phyloP scores from a whole-genome alignment of 73 alveolate genomes.

The Stentor coeruleus region DNA sequence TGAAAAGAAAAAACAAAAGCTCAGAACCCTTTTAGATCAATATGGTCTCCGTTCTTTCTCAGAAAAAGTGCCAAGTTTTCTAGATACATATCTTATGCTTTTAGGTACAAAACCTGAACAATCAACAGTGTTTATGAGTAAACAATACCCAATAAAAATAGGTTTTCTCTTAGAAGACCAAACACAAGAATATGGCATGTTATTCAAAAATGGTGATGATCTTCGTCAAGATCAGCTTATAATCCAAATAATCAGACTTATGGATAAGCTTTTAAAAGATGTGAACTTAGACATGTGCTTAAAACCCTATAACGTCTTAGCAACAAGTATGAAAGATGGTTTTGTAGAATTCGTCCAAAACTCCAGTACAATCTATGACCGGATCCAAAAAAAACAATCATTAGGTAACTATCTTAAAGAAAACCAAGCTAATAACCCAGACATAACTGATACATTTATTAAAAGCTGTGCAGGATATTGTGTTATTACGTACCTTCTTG shows the following conservation, averaged over 20 bases:
- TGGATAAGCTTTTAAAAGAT: slow-evolving; percentile 89
- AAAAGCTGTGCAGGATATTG: slow-evolving; percentile 97
- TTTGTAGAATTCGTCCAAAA: slow-evolving; percentile 96
- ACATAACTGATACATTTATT: slow-evolving; percentile 81
- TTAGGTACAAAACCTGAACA: slow-evolving; percentile 54
- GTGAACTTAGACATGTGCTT: slow-evolving; percentile 86
- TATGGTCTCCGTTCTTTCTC: slow-evolving; percentile 3
- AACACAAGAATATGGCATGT: slow-evolving; percentile 42
- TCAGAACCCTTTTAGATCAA: slow-evolving; percentile 17
- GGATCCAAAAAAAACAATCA: slow-evolving; percentile 62
- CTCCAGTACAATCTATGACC: slow-evolving; percentile 81
- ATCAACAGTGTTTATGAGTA: slow-evolving; percentile 50
- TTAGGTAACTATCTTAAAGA: slow-evolving; percentile 27
- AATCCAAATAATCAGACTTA: slow-evolving; percentile 81
- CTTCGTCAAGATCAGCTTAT: slow-evolving; percentile 95
- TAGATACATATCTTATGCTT: slow-evolving; percentile 47
- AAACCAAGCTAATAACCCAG: slow-evolving; percentile 54
- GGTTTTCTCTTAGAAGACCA: slow-evolving; percentile 39
- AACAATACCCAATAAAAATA: slow-evolving; percentile 50
- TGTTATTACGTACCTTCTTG: slow-evolving; percentile 97
- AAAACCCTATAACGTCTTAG: slow-evolving; percentile 90
- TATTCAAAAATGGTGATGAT: slow-evolving; percentile 98
- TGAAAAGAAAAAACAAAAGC: slow-evolving; percentile 35
- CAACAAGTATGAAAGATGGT: slow-evolving; percentile 92
- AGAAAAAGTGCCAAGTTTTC: slow-evolving; percentile 35